Percentiles rank a stretch among this genome's conserved stretches.
These are phyloP conservation scores for Kondoa malvinella DNA, from an alignment of 768 basidiomycete genomes.

Conservation along the genomic window DNA sequence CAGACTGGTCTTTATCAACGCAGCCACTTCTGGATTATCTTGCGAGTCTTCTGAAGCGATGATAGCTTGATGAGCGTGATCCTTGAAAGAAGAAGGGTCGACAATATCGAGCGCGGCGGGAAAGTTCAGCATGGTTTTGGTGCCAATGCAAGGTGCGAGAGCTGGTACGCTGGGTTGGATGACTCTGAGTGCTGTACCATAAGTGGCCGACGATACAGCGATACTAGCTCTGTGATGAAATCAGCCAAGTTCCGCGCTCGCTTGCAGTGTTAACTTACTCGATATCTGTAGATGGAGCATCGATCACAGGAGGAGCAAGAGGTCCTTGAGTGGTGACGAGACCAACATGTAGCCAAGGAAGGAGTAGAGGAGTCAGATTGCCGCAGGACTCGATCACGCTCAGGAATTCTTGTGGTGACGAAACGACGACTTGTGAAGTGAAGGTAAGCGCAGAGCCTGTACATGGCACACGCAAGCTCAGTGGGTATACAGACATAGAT, in stretches of 20 bases:
- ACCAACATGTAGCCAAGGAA: not conserved
- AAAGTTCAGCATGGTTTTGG: not conserved
- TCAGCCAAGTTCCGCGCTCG: not conserved
- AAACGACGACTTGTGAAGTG: not conserved
- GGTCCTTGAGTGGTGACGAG: not conserved
- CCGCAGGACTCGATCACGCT: not conserved
- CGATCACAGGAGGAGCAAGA: not conserved
- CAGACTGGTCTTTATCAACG: not conserved
- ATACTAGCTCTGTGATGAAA: not conserved
- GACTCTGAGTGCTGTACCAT: not conserved
- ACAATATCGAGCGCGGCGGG: not conserved
- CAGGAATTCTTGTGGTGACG: not conserved
- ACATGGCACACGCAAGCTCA: not conserved
- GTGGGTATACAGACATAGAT: not conserved
- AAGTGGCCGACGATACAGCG: not conserved
- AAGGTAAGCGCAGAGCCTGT: conserved; percentile 3
- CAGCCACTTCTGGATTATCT: not conserved
- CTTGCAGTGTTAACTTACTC: not conserved
- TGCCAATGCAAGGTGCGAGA: not conserved
- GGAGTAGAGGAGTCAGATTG: not conserved
- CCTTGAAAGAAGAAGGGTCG: not conserved
- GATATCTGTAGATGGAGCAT: not conserved
- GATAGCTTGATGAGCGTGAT: not conserved
- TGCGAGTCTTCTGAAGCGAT: not conserved
- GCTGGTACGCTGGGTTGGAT: not conserved